phyloP scores from a whole-genome alignment of 2,329 filamentous ascomycete genomes.

The Aureobasidium sp. region DNA sequence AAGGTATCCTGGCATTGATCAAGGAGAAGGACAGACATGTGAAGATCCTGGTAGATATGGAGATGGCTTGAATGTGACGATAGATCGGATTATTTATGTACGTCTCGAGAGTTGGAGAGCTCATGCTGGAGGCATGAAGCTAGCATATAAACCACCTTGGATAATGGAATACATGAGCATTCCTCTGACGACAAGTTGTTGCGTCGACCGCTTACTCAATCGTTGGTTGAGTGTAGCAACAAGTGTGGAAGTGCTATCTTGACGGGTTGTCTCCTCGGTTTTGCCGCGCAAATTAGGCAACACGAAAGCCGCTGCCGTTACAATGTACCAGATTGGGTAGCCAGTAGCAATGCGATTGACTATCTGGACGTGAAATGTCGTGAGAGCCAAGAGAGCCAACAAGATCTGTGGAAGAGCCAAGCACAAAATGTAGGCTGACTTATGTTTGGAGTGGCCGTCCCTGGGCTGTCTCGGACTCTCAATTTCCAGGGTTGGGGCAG shows the following conservation, averaged over 20 bases:
- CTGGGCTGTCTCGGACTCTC: too few relatives aligned
- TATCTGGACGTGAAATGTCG: constrained; percentile 88
- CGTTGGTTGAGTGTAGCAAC: neutral
- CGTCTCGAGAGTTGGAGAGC: neutral
- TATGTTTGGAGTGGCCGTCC: neutral
- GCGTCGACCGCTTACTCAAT: neutral
- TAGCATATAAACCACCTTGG: constrained; percentile 78
- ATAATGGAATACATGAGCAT: constrained; percentile 77
- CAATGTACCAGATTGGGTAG: constrained; percentile 85
- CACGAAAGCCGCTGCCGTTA: constrained; percentile 50
- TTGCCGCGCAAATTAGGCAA: constrained; percentile 19
- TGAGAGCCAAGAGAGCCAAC: constrained; percentile 64
- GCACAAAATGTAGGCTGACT: constrained; percentile 21
- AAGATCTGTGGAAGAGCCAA: constrained; percentile 67
- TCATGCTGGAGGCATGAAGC: constrained; percentile 83
- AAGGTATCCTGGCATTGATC: constrained; percentile 18
- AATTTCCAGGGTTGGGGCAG: neutral
- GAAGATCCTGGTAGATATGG: constrained; percentile 18
- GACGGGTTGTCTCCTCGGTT: neutral
- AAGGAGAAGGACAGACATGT: constrained; percentile 18
- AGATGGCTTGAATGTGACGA: neutral
- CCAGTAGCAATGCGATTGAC: constrained; percentile 82
- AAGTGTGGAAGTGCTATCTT: neutral
- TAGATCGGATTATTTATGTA: neutral
- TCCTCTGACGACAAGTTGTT: constrained; percentile 48